phyloP scores from a whole-genome alignment of 257 asterid species.

The Mitragyna speciosa region DNA sequence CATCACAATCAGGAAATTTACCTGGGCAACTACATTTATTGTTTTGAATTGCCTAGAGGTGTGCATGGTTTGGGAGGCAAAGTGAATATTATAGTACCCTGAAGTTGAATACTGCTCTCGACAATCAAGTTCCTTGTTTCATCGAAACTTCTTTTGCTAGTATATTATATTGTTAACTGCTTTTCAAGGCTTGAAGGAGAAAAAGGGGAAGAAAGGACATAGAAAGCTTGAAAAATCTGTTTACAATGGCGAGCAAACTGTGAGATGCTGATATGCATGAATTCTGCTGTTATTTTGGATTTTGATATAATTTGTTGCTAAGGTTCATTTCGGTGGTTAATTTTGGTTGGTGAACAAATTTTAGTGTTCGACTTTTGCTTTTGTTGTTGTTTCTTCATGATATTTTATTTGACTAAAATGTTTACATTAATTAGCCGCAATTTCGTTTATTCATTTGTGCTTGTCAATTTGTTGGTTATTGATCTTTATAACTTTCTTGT shows the following conservation, averaged over 20 bases:
- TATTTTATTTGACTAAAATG: neutral
- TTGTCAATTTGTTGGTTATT: slow-evolving; percentile 10
- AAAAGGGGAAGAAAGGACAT: neutral
- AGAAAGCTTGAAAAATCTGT: neutral
- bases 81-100: neutral
- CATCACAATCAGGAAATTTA: neutral
- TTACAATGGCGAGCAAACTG: neutral
- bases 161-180: neutral
- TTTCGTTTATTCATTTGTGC: slow-evolving; percentile 4
- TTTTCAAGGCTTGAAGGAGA: neutral
- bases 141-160: neutral
- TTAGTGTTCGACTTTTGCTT: neutral
- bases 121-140: neutral
- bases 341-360: neutral
- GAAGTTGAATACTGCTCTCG: neutral
- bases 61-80: neutral
- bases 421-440: neutral
- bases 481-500: slow-evolving; percentile 18
- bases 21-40: neutral
- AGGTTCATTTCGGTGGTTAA: neutral
- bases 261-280: neutral
- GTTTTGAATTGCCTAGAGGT: neutral
- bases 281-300: neutral
- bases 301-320: neutral
- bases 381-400: neutral